Evolutionary conservation across 495 filamentous ascomycete species (phyloP).

Genomic region (Podospora fimiseda): DNA sequence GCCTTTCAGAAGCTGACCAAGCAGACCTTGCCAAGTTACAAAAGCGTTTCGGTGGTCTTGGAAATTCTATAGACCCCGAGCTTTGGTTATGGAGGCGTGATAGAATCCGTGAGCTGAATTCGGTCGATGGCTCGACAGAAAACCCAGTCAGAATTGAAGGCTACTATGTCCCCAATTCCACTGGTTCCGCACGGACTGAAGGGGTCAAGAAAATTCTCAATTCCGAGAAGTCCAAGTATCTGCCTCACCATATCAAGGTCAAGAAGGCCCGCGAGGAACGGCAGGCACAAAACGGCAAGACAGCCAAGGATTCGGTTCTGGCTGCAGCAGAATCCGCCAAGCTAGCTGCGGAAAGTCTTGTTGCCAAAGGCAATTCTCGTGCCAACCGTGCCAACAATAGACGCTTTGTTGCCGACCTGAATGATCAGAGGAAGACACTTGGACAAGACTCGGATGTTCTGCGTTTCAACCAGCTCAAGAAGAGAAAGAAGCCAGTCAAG

Average conservation of each 20-base stretch:
- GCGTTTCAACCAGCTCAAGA: constrained; percentile 98
- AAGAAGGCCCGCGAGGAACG: constrained; percentile 83
- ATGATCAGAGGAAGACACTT: constrained; percentile 83
- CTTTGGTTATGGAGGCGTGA: constrained; percentile 90
- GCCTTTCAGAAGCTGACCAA: constrained; percentile 68
- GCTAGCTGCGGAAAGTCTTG: constrained; percentile 68
- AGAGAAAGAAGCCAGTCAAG: constrained; percentile 97
- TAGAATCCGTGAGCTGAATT: constrained; percentile 79
- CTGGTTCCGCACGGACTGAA: constrained; percentile 85
- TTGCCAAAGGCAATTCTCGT: constrained; percentile 71
- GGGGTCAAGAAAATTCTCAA: constrained; percentile 90
- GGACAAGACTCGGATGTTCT: constrained; percentile 81
- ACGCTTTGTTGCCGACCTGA: constrained; percentile 86
- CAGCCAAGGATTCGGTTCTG: constrained; percentile 56
- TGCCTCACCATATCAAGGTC: constrained; percentile 94
- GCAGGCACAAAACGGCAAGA: constrained; percentile 69
- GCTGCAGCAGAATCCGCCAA: constrained; percentile 64
- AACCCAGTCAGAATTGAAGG: constrained; percentile 61
- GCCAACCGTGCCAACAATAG: constrained; percentile 93
- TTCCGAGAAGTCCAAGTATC: constrained; percentile 94
- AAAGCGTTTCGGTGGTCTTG: constrained; percentile 55
- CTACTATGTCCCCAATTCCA: constrained; percentile 81
- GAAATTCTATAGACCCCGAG: constrained; percentile 57
- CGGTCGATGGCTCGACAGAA: constrained; percentile 30
- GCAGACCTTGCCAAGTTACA: constrained; percentile 72